Conservation (phyloP, 495 filamentous ascomycete genomes). For the Xylaria sp. region DNA sequence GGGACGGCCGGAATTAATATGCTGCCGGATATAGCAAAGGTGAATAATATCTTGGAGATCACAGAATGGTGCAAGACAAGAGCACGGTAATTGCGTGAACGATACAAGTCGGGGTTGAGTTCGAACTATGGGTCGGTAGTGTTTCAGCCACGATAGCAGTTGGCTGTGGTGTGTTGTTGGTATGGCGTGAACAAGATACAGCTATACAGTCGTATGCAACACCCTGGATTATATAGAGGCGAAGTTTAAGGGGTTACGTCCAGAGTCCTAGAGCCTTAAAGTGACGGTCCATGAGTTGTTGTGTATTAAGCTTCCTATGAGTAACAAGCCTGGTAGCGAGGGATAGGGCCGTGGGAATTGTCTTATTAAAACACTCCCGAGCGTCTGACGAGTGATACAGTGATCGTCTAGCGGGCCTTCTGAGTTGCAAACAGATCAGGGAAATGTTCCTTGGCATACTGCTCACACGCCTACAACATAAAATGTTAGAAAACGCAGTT, state of each 20-base stretch:
- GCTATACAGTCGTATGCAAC: background rate
- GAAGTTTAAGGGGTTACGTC: conserved; percentile 16
- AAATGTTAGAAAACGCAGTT: conserved; percentile 22
- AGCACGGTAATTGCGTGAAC: background rate
- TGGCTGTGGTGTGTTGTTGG: background rate
- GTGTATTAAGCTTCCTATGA: conserved; percentile 16
- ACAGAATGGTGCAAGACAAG: background rate
- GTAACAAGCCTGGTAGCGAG: background rate
- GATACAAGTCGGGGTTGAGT: background rate
- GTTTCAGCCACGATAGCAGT: background rate
- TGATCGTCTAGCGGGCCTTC: conserved; percentile 36
- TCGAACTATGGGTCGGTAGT: background rate
- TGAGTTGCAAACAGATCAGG: conserved; percentile 49
- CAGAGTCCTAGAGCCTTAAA: conserved; percentile 8
- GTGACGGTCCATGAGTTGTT: background rate
- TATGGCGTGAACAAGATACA: background rate
- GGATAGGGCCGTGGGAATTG: background rate
- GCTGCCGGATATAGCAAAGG: background rate
- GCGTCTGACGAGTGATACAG: background rate
- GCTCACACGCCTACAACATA: conserved; percentile 82
- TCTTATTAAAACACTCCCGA: background rate
- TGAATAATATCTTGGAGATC: background rate
- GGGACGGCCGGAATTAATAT: background rate
- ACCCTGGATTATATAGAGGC: conserved; percentile 20
- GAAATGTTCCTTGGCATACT: conserved; percentile 98